Evolutionary conservation across 371 early-diverging fungal genomes (phyloP).

Genomic region (Conidiobolus coronatus): DNA sequence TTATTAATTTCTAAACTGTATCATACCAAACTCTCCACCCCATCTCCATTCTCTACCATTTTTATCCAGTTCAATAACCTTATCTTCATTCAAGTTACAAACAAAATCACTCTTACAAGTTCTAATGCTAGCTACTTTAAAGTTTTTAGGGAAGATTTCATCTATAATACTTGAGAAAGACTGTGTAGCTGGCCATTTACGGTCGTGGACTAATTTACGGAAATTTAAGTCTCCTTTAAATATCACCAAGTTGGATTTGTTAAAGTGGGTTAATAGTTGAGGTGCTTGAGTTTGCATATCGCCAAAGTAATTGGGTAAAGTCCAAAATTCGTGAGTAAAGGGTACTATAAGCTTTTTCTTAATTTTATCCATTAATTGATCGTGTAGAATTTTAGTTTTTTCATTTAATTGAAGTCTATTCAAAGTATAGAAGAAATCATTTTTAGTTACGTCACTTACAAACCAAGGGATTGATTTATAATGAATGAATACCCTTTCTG

Average conservation of each 20-base stretch:
- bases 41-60: constrained; percentile 15
- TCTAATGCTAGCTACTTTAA: constrained; percentile 41
- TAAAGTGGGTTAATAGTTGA: constrained; percentile 28
- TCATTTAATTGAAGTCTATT: constrained; percentile 8
- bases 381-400: too few species aligned
- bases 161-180: constrained; percentile 61
- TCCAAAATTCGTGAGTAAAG: constrained; percentile 62
- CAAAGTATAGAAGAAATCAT: constrained; percentile 50
- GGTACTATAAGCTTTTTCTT: too few species aligned
- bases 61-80: constrained; percentile 25
- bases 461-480: constrained; percentile 83
- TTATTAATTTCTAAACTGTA: constrained; percentile 13
- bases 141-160: constrained; percentile 15
- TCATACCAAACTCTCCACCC: constrained; percentile 53
- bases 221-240: constrained; percentile 95
- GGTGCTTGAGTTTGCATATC: constrained; percentile 36
- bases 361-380: too few species aligned
- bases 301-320: constrained; percentile 49
- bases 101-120: constrained; percentile 77
- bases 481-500: constrained; percentile 49
- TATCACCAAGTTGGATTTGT: constrained; percentile 36
- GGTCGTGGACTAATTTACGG: constrained; percentile 76
- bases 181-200: constrained; percentile 56
- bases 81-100: constrained; percentile 44
- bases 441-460: constrained; percentile 62